A percentile compares a stretch with the other conserved stretches of the same genome.
phyloP scores from a whole-genome alignment of 2,329 filamentous ascomycete genomes.

The Stromatinia cepivora region DNA sequence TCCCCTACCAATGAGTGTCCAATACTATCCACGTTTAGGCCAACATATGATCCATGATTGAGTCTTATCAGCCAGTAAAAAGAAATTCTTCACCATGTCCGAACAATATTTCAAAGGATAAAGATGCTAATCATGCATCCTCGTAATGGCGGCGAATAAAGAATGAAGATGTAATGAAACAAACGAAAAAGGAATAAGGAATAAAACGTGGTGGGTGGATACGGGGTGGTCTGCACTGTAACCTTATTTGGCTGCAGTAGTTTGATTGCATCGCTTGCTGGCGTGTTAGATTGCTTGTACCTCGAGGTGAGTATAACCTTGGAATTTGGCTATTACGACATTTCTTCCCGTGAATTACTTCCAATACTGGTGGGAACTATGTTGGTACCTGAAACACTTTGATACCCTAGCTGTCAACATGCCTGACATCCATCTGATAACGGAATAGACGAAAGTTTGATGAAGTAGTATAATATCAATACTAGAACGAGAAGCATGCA shows the following conservation, averaged over 20 bases:
- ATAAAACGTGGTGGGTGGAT: conserved; percentile 15
- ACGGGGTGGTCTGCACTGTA: conserved; percentile 12
- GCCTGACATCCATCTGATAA: neutral
- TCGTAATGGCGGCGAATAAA: conserved; percentile 18
- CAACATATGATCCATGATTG: neutral
- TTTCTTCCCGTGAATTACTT: neutral
- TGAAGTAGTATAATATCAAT: neutral
- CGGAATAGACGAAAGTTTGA: neutral
- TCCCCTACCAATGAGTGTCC: neutral
- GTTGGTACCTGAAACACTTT: neutral
- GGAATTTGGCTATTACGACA: neutral
- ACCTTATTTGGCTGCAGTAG: conserved; percentile 14
- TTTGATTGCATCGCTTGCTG: conserved; percentile 2
- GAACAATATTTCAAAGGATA: neutral
- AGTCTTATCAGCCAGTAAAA: conserved; percentile 1
- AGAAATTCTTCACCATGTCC: neutral
- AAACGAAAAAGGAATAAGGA: conserved; percentile 15
- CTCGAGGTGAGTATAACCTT: neutral
- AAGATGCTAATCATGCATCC: conserved; percentile 7
- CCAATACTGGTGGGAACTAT: neutral
- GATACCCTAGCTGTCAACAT: neutral
- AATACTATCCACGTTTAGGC: neutral
- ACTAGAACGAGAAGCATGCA: conserved; percentile 1
- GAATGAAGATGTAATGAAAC: neutral
- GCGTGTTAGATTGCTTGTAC: conserved; percentile 2